phyloP scores from a whole-genome alignment of 1,139 yeast genomes.

The Magnusiomyces suaveolens region DNA sequence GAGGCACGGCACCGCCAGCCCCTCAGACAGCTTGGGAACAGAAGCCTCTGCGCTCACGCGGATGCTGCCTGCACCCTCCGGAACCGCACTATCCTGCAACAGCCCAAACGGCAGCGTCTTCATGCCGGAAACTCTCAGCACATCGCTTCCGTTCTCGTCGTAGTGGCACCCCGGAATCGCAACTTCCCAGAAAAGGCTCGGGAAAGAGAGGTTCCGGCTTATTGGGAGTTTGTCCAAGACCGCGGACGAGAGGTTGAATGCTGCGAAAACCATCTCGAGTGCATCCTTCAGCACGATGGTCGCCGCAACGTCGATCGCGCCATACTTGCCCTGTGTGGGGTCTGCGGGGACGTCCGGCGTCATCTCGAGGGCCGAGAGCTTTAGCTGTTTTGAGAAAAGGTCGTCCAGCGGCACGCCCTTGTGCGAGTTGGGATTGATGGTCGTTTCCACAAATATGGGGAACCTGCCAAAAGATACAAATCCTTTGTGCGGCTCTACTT shows the following conservation, averaged over 20 bases:
- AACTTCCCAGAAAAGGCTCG: conserved; percentile 21
- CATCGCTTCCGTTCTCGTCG: conserved; percentile 3
- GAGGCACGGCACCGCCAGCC: conserved; percentile 17
- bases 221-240: conserved; percentile 17
- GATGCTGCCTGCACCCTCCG: not conserved
- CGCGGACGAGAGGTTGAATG: conserved; percentile 10
- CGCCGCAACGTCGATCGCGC: not conserved
- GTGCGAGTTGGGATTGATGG: not conserved
- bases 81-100: not conserved
- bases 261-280: not conserved
- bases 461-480: conserved; percentile 18
- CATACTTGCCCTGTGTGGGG: not conserved
- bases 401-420: not conserved
- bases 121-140: conserved; percentile 17
- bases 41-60: not conserved
- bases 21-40: conserved; percentile 15
- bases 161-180: conserved; percentile 21
- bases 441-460: conserved; percentile 17
- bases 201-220: conserved; percentile 15
- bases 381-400: not conserved
- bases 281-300: not conserved
- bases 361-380: not conserved
- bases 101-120: conserved; percentile 17
- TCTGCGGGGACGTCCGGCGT: not conserved
- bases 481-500: conserved; percentile 18